Evolutionary conservation across 352 stramenopile genomes (phyloP), one percentile per base, ranked within the genome.

Genomic region (Globisporangium nagaii): DNA sequence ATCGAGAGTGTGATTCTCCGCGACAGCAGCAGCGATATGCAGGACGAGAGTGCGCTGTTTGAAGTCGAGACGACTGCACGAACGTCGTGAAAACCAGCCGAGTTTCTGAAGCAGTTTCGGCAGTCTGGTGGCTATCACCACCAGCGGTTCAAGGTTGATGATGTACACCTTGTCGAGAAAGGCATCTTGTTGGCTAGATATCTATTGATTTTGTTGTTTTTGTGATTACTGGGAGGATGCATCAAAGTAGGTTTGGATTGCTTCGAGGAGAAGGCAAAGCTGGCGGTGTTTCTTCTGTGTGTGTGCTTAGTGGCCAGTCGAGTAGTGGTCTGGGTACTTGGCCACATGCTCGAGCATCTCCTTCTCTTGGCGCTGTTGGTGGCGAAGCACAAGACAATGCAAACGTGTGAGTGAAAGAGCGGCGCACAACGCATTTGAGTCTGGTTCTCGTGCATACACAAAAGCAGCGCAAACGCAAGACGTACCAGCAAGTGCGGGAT

Each of bases 251-350:
- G n/a, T n/a, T n/a, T n/a, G n/a, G n/a, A n/a, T n/a, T n/a, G n/a
- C n/a, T n/a, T n/a, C n/a, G n/a, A n/a, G n/a, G n/a, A n/a, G n/a
- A n/a, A n/a, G n/a, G n/a, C n/a, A n/a, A n/a, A n/a, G n/a, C n/a
- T n/a, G n/a, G n/a, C n/a, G n/a, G n/a, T n/a, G n/a, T n/a, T n/a
- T n/a, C n/a, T n/a, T n/a, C n/a, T n/a, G n/a, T n/a, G n/a, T n/a
- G n/a, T n/a, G n/a, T 34, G 30, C 17, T 60, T 72, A 84, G 62
- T 82, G 71, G 19, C 70, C 71, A 20, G 32, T 49, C 13, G 74
- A 32, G 65, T 98, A 98, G 59, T 93, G 73, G 24, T 97, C 85
- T 52, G 92, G 93, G 72, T 98, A 97, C 69, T 97, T 98, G 44
- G 81, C 75, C 0, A 98, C 68, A 39, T 98, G 93, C 58, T 94